phyloP scores from a whole-genome alignment of 345 rosid species.

The Rhizophora mangle region DNA sequence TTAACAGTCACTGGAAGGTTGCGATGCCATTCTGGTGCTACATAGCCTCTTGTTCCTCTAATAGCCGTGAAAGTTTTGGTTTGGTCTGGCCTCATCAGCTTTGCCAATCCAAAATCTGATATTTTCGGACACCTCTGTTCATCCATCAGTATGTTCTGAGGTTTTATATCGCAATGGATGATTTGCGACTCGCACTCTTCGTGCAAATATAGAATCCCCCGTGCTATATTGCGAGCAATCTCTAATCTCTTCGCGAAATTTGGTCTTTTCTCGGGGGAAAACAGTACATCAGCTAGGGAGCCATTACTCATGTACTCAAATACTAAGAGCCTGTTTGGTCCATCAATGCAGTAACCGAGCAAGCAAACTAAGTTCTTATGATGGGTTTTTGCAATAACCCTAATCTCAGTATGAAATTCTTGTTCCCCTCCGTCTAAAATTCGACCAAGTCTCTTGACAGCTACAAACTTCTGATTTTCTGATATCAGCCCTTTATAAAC shows the following conservation, averaged over 20 bases:
- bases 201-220: conserved; percentile 25
- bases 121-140: conserved; percentile 20
- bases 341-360: conserved; percentile 28
- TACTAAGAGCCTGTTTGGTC: conserved; percentile 27
- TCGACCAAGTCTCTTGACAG: conserved; percentile 28
- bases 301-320: conserved; percentile 33
- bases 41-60: conserved; percentile 26
- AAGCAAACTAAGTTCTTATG: conserved; percentile 26
- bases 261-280: conserved; percentile 8
- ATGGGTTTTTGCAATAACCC: conserved; percentile 30
- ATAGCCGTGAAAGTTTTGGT: conserved; percentile 23
- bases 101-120: conserved; percentile 33
- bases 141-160: conserved; percentile 28
- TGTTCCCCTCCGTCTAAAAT: conserved; percentile 13
- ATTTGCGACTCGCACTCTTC: conserved; percentile 32
- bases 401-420: conserved; percentile 30
- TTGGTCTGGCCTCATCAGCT: conserved; percentile 31
- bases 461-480: conserved; percentile 5
- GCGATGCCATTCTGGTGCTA: conserved; percentile 31
- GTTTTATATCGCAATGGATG: conserved; percentile 37
- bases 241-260: conserved; percentile 18
- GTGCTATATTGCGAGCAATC: conserved; percentile 27
- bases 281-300: conserved; percentile 27
- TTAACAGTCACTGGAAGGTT: conserved; percentile 28
- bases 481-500: conserved; percentile 27